phyloP scores from a whole-genome alignment of 225 moss, liverwort and hornwort genomes.

The Lunularia cruciata region DNA sequence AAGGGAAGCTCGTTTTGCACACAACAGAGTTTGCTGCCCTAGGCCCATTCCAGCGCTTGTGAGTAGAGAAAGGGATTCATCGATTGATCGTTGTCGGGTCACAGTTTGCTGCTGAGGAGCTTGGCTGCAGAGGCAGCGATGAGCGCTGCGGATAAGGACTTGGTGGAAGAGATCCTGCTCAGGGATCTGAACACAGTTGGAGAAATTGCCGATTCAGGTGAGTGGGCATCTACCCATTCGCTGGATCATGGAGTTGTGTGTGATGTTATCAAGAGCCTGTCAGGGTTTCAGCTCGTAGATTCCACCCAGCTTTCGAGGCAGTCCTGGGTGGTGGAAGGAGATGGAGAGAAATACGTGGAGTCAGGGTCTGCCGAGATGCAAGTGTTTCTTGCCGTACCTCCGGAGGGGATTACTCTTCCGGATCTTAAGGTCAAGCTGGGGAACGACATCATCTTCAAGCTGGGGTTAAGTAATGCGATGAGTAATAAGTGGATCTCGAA shows the following conservation, averaged over 20 bases:
- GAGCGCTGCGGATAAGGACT: constrained; percentile 36
- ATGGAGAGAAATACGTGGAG: constrained; percentile 52
- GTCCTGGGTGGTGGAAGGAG: constrained; percentile 50
- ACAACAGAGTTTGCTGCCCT: too few species aligned
- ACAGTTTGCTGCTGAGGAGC: too few species aligned
- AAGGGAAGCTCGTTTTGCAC: too few species aligned
- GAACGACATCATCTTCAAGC: constrained; percentile 42
- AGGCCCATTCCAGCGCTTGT: too few species aligned
- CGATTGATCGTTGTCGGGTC: too few species aligned
- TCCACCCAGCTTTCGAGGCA: constrained; percentile 37
- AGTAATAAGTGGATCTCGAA: constrained; percentile 56
- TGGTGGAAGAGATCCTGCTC: constrained; percentile 59
- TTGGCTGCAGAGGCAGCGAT: too few species aligned
- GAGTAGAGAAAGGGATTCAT: too few species aligned
- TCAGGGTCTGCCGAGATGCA: constrained; percentile 68
- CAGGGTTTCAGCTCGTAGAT: constrained; percentile 54
- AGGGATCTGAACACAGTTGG: constrained; percentile 34
- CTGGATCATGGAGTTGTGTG: constrained; percentile 56
- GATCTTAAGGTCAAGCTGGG: constrained; percentile 50
- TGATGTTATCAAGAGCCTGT: constrained; percentile 61
- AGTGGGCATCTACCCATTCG: constrained; percentile 50
- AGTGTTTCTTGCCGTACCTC: constrained; percentile 64
- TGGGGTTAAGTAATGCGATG: constrained; percentile 58
- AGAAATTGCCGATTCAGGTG: constrained; percentile 46
- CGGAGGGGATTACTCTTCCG: constrained; percentile 50